Base-by-base conservation (phyloP, 2,329 filamentous ascomycete genomes). In the Talaromyces sp. region DNA sequence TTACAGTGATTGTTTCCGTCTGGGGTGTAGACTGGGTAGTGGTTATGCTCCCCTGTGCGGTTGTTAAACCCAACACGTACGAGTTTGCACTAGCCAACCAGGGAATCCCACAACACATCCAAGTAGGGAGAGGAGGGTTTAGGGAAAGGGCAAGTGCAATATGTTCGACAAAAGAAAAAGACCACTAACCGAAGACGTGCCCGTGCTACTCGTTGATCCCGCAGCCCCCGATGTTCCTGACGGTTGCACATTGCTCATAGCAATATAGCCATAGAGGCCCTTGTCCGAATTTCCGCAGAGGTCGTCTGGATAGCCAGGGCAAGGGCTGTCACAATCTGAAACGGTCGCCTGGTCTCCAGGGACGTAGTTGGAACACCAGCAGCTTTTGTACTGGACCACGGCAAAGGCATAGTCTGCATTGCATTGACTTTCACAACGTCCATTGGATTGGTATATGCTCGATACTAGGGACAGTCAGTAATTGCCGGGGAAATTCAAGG, bases 331-430 rank as follows among this genome's bases (percentile, higher is more conserved):
- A 68, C 80, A 82, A 5, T 76, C 65, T 1, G 69, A 68, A 4
- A 70, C 68, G 53, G 69, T 72, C 7, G 72, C 72, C 6, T 71
- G 74, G 42, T 72, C 63, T 7, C 73, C 71, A 2, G 80, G 80
- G 12, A 70, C 71, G 57, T 79, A 76, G 62, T 82, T 77, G 8
- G 80, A 78, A 67, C 80, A 82, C 80, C 80, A 82, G 68, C 80
- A 82, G 18, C 71, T 68, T 59, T 77, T 73, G n/a, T 71, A 76
- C 65, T 79, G 78, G 9, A 82, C 61, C 42, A 82, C 72, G 14
- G 75, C 80, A 61, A 81, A 78, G 3, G 79, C 79, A 65, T 79
- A 82, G 34, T 73, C 68, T 27, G 66, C 66, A 44, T 68, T 66
- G 66, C 80, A 82, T 36, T 72, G 73, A 0, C 64, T 57, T 50